Conservation (phyloP, 2,329 filamentous ascomycete genomes). For the Ophiostoma angusticollis region DNA sequence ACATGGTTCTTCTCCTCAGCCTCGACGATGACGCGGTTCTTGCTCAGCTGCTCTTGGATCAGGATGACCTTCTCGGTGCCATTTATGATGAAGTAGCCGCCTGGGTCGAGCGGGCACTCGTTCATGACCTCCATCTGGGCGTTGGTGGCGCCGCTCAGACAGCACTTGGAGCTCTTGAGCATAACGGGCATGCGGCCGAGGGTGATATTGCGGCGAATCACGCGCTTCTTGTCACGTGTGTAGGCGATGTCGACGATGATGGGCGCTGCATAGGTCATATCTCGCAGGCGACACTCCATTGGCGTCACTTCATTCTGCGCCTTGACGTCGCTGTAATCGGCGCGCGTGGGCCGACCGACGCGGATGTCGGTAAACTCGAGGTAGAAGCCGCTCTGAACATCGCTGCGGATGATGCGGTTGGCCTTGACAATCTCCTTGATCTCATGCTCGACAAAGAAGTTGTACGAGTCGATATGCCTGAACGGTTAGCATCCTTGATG, state of each 20-base stretch:
- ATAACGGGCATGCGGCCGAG: constrained; percentile 93
- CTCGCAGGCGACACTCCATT: constrained; percentile 89
- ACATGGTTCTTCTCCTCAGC: constrained; percentile 82
- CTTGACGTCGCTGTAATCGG: constrained; percentile 60
- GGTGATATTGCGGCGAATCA: constrained; percentile 62
- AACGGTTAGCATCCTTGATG: constrained; percentile 3
- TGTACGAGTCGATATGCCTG: constrained; percentile 93
- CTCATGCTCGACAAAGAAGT: constrained; percentile 94
- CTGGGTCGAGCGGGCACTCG: constrained; percentile 90
- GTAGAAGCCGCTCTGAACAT: constrained; percentile 86
- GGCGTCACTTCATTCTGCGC: constrained; percentile 69
- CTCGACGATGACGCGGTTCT: constrained; percentile 97
- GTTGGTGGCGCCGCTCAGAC: constrained; percentile 71
- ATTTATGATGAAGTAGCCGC: constrained; percentile 95
- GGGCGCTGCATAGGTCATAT: constrained; percentile 95
- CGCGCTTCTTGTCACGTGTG: constrained; percentile 63
- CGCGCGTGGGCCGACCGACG: constrained; percentile 67
- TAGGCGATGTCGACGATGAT: constrained; percentile 90
- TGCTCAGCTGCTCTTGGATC: constrained; percentile 96
- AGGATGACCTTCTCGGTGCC: constrained; percentile 98
- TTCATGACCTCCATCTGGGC: constrained; percentile 83
- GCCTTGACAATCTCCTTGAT: constrained; percentile 93
- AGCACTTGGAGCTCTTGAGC: constrained; percentile 90
- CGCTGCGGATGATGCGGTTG: constrained; percentile 77
- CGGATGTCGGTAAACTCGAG: constrained; percentile 89